Evolutionary conservation across 768 basidiomycete genomes (phyloP), one percentile per base, ranked within the genome.

Genomic region (button mushroom (Agaricus bisporus)): DNA sequence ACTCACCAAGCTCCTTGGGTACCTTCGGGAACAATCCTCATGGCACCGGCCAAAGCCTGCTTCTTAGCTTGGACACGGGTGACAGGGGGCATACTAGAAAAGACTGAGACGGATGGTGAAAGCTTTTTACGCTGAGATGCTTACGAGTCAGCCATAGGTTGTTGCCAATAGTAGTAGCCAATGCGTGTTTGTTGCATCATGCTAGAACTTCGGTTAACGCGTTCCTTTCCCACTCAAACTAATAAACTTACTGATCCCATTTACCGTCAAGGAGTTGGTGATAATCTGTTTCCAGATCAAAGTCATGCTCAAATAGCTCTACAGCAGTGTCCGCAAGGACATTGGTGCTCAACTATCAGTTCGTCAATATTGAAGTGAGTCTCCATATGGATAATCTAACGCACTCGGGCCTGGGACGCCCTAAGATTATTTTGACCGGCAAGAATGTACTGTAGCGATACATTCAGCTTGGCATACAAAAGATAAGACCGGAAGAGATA

Each of bases 111-210:
- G 22, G 41, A 36, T 41, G 18, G 26, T 11, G 14, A 20, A 20
- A 20, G 8, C 18, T 41, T 26, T 18, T 38, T 35, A 36, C 15
- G 37, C 39, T 37, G 14, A 18, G 15, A 0, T 8, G 65, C 75
- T 39, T 49, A 79, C 76, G 78, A 77, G 64, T 87, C 80, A 12
- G 75, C 72, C 78, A 81, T 81, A 4, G 85, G 83, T 60, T 84
- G 83, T 56, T 88, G 85, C 81, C 85, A 86, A 65, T 87, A 85
- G 56, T 74, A 79, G 56, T 83, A 86, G 50, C 77, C 77, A 54
- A 82, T 61, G 65, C 74, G 83, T n/a, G 83, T 83, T 62, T 86
- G 84, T 61, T 83, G 81, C 80, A 88, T 84, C 78, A 87, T 86
- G 61, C 76, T 78, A 41, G 4, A 8, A 20, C 18, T 29, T 2